Evolutionary conservation across 306 rosid species (phyloP).

Genomic region (Fagus sylvatica): DNA sequence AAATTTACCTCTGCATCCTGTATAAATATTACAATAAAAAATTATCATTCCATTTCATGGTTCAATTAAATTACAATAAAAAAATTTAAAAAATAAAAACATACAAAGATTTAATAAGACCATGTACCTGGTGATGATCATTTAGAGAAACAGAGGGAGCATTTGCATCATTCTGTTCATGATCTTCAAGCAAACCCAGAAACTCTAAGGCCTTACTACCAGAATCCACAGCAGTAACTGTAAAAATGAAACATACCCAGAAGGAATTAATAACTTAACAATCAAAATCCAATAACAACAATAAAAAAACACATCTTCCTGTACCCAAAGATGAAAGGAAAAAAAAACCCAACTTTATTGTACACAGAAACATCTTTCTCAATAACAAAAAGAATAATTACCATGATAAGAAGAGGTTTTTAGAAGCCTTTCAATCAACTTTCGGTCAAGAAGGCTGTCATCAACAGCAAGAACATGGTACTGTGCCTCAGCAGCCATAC

Average conservation of each 20-base stretch:
- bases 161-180: constrained; percentile 31
- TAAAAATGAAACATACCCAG: constrained; percentile 13
- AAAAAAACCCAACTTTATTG: background rate
- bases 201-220: constrained; percentile 74
- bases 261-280: constrained; percentile 12
- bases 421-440: constrained; percentile 81
- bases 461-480: constrained; percentile 92
- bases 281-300: background rate
- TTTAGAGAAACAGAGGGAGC: constrained; percentile 30
- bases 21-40: constrained; percentile 8
- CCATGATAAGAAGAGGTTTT: constrained; percentile 86
- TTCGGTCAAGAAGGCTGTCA: constrained; percentile 76
- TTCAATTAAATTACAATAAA: too few species aligned
- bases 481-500: constrained; percentile 48
- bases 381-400: constrained; percentile 16
- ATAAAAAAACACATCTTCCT: background rate
- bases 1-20: constrained; percentile 68
- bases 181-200: constrained; percentile 61
- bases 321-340: too few species aligned
- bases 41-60: too few species aligned
- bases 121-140: constrained; percentile 43
- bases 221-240: constrained; percentile 86
- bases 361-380: background rate
- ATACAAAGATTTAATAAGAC: background rate
- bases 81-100: background rate